These are phyloP conservation scores for Diaporthe caulivora DNA, from an alignment of 2,329 filamentous ascomycete species.

Conservation along the genomic window DNA sequence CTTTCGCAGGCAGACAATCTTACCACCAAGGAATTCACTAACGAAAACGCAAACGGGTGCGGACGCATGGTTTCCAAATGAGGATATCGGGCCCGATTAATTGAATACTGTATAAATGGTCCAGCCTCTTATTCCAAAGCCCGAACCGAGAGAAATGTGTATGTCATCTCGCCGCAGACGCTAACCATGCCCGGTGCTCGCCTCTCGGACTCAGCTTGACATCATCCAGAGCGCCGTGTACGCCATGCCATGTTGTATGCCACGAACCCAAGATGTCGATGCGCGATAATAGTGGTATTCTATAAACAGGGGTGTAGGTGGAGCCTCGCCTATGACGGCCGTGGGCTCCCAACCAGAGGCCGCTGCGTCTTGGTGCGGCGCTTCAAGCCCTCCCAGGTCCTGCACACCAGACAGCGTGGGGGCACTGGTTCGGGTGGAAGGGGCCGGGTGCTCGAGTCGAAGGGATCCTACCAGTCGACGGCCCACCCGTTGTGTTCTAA, in stretches of 20 bases:
- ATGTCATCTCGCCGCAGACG: not conserved
- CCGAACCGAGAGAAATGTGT: not conserved
- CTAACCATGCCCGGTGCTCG: not conserved
- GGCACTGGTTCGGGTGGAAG: not conserved
- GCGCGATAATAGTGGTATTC: not conserved
- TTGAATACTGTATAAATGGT: not conserved
- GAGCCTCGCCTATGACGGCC: not conserved
- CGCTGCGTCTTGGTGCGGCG: conserved; percentile 4
- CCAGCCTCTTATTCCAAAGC: not conserved
- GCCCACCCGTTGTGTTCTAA: conserved; percentile 91
- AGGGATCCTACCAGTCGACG: conserved; percentile 80
- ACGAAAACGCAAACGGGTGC: no score
- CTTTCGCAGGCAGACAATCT: not conserved
- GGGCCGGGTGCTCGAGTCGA: not conserved
- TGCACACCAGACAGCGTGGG: conserved; percentile 31
- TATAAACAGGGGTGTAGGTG: not conserved
- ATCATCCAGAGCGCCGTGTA: not conserved
- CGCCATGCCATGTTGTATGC: conserved; percentile 28
- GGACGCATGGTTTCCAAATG: not conserved
- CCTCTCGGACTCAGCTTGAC: not conserved
- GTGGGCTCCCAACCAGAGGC: not conserved
- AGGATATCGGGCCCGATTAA: not conserved
- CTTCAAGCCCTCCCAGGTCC: conserved; percentile 32
- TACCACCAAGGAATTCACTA: not conserved
- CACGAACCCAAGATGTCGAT: not conserved